These are phyloP conservation scores for Aspergillus vadensis DNA, from an alignment of 2,329 filamentous ascomycete species.

Conservation along the genomic window DNA sequence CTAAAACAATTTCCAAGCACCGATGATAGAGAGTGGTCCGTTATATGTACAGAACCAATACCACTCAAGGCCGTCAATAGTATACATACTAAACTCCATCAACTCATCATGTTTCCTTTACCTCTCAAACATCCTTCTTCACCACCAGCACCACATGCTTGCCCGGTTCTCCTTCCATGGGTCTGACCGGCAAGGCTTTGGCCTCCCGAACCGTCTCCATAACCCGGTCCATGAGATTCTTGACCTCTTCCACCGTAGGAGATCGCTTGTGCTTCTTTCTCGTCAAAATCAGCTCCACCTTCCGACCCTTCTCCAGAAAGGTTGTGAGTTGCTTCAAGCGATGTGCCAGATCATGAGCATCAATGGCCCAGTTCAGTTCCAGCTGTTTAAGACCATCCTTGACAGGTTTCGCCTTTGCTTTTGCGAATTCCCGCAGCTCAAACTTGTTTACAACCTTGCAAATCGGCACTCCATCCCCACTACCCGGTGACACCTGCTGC, in stretches of 20 bases:
- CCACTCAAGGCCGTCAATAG: conserved; percentile 1
- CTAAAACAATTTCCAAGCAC: background rate
- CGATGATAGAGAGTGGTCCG: background rate
- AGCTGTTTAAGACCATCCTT: conserved; percentile 65
- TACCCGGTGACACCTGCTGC: conserved; percentile 48
- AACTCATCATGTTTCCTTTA: background rate
- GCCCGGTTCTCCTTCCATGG: conserved; percentile 46
- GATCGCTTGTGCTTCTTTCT: conserved; percentile 65
- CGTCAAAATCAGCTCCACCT: conserved; percentile 72
- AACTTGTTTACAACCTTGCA: conserved; percentile 70
- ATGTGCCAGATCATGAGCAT: conserved; percentile 71
- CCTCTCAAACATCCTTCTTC: conserved; percentile 28
- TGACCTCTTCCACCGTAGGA: conserved; percentile 63
- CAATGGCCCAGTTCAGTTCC: conserved; percentile 91
- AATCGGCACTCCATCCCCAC: conserved; percentile 52
- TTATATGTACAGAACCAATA: background rate
- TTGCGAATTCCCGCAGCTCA: conserved; percentile 51
- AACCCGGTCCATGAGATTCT: conserved; percentile 58
- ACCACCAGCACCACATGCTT: conserved; percentile 40
- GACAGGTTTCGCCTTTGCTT: conserved; percentile 40
- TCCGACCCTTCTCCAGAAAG: conserved; percentile 74
- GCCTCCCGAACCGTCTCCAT: conserved; percentile 48
- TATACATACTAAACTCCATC: conserved; percentile 18
- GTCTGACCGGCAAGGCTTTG: conserved; percentile 43
- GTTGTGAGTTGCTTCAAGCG: conserved; percentile 65